phyloP scores from a whole-genome alignment of 495 filamentous ascomycete species.

The Wilcoxina mikolae region DNA sequence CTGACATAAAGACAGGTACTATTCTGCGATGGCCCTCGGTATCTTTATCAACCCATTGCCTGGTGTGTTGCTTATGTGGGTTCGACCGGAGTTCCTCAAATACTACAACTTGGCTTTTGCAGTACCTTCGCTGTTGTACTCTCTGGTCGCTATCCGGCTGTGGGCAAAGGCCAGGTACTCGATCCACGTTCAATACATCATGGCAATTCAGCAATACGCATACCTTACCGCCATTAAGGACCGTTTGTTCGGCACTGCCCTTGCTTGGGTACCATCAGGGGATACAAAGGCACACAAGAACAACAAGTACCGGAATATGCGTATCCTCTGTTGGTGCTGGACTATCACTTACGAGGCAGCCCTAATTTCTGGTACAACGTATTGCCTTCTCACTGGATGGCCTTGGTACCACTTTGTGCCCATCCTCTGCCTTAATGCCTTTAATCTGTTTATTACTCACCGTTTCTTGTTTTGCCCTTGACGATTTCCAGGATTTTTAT shows the following conservation, averaged over 20 bases:
- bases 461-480: slow-evolving; percentile 12
- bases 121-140: slow-evolving; percentile 20
- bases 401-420: slow-evolving; percentile 11
- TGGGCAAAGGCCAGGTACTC: slow-evolving; percentile 24
- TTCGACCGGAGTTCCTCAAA: slow-evolving; percentile 24
- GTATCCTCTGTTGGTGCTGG: slow-evolving; percentile 23
- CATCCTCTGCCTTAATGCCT: slow-evolving; percentile 13
- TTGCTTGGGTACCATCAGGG: slow-evolving; percentile 23
- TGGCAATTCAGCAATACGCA: slow-evolving; percentile 24
- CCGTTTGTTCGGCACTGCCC: slow-evolving; percentile 14
- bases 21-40: slow-evolving; percentile 16
- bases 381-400: slow-evolving; percentile 9
- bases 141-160: slow-evolving; percentile 13
- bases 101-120: slow-evolving; percentile 28
- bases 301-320: slow-evolving; percentile 27
- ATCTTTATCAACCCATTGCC: slow-evolving; percentile 23
- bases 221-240: slow-evolving; percentile 24
- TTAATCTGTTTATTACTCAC: slow-evolving; percentile 16
- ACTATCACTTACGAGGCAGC: slow-evolving; percentile 13
- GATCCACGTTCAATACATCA: slow-evolving; percentile 23
- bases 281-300: slow-evolving; percentile 22
- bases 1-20: too few species aligned
- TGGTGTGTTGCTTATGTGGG: slow-evolving; percentile 23
- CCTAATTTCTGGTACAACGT: slow-evolving; percentile 13
- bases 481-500: too few species aligned